Conservation (phyloP, 768 basidiomycete genomes). For the Xanthoconium purpureum region DNA sequence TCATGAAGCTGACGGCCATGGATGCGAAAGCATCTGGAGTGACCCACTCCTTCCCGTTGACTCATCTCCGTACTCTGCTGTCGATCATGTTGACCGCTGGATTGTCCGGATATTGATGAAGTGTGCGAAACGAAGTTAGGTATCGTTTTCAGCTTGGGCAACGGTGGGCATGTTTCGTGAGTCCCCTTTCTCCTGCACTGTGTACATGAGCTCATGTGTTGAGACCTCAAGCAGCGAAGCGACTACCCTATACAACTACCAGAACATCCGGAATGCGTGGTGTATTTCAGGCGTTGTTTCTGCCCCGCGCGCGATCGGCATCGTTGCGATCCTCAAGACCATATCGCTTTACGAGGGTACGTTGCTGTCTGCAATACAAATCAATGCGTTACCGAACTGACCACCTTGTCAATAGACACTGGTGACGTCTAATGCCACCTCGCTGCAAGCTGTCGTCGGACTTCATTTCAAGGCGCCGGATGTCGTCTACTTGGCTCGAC, state of each 20-base stretch:
- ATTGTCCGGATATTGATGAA: constrained; percentile 64
- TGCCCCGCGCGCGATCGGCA: constrained; percentile 64
- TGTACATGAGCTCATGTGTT: neutral
- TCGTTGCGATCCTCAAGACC: constrained; percentile 64
- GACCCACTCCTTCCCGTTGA: constrained; percentile 41
- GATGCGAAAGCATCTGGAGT: constrained; percentile 49
- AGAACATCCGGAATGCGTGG: constrained; percentile 53
- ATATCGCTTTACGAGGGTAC: constrained; percentile 74
- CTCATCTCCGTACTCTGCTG: constrained; percentile 57
- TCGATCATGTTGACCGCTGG: constrained; percentile 67
- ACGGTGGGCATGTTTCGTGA: constrained; percentile 52
- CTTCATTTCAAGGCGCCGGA: constrained; percentile 61
- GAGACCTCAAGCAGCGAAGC: constrained; percentile 24
- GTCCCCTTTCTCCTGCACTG: constrained; percentile 2
- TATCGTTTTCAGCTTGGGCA: constrained; percentile 36
- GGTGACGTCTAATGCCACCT: constrained; percentile 76
- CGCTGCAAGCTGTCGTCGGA: constrained; percentile 62
- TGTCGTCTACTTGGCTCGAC: constrained; percentile 65
- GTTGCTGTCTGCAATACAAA: neutral
- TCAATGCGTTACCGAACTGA: neutral
- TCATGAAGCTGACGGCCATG: constrained; percentile 46
- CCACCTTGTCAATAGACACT: constrained; percentile 49
- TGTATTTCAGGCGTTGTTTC: constrained; percentile 68
- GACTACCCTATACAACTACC: constrained; percentile 41
- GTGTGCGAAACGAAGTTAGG: constrained; percentile 61